Evolutionary conservation across 1,284 basidiomycete genomes (phyloP), one percentile per base, ranked within the genome.

Genomic region (Nidula niveotomentosa): DNA sequence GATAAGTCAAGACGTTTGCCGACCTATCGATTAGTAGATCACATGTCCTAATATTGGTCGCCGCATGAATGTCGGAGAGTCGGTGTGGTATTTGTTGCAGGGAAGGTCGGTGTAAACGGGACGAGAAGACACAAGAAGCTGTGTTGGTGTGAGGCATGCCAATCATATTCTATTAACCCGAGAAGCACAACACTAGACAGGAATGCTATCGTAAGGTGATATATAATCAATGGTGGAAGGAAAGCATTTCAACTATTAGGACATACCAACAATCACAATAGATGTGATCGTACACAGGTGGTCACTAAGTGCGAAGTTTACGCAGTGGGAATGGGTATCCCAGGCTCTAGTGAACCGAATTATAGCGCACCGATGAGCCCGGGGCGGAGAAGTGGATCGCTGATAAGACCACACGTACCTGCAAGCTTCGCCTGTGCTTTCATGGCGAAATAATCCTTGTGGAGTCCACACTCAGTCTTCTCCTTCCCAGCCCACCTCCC

Each of bases 401-500:
- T 8, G 17, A 23, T 36, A 36, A 45, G 36, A 10, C 49, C 41
- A 8, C 10, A 60, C 56, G 45, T 45, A 34, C 37, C 57, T 6
- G 50, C 48, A 45, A 51, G 18, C 58, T 75, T 76, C 1, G 78
- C 80, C 52, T 79, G 77, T 7, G 72, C 71, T 65, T 86, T 89
- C 81, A 90, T 80, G 58, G 74, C 71, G 65, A 88, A 93, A 67
- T 90, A 95, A 66, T 96, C 93, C 67, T 88, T 84, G 72, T 99
- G 96, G 62, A 99, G 72, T 2, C 96, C 96, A 70, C 96, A 99
- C 72, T 98, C 96, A 1, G 93, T 93, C 83, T 98, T 98, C 58
- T 88, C 86, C 70, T 85, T 90, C 18, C 92, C 93, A 43, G 90
- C 88, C 96, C 96, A 99, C 54, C 96, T 77, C 4, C 96, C 96